These are phyloP conservation scores for Aspergillus tanneri DNA, from an alignment of 2,329 filamentous ascomycete genomes.

Conservation along the genomic window DNA sequence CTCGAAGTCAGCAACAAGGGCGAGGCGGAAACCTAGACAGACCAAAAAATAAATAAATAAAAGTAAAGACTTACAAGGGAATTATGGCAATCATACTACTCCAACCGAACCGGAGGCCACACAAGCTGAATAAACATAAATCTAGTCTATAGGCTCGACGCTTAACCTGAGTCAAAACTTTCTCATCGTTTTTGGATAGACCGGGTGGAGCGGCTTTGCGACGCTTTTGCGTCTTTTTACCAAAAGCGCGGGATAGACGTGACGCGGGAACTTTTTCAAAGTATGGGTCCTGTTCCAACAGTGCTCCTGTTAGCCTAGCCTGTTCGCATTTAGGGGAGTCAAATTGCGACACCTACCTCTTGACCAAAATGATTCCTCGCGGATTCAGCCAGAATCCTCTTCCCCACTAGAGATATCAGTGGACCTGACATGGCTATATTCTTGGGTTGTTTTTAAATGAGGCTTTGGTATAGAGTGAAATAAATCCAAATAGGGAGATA, in stretches of 20 bases:
- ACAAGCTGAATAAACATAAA: conserved; percentile 76
- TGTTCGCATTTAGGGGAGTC: too few species aligned
- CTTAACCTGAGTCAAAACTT: conserved; percentile 82
- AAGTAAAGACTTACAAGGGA: conserved; percentile 65
- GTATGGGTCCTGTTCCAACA: conserved; percentile 71
- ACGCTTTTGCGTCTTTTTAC: conserved; percentile 73
- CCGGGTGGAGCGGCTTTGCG: conserved; percentile 82
- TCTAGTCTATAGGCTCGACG: conserved; percentile 82
- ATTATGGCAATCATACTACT: conserved; percentile 79
- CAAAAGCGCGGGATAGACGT: conserved; percentile 62
- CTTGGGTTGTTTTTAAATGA: neutral
- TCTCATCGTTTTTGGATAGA: conserved; percentile 76
- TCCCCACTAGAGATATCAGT: conserved; percentile 31
- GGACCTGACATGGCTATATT: conserved; percentile 28
- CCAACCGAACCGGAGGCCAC: conserved; percentile 86
- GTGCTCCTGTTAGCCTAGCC: conserved; percentile 8
- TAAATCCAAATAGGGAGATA: conserved; percentile 4
- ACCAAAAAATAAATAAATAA: neutral
- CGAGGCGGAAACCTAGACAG: too few species aligned
- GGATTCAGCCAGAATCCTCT: conserved; percentile 38
- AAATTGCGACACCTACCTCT: conserved; percentile 38
- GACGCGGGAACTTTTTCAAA: conserved; percentile 80
- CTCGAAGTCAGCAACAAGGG: too few species aligned
- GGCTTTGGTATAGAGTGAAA: neutral
- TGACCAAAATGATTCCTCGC: conserved; percentile 44